These are phyloP conservation scores for Gypsophila paniculata DNA, from an alignment of 179 eudicot genomes.

Conservation along the genomic window DNA sequence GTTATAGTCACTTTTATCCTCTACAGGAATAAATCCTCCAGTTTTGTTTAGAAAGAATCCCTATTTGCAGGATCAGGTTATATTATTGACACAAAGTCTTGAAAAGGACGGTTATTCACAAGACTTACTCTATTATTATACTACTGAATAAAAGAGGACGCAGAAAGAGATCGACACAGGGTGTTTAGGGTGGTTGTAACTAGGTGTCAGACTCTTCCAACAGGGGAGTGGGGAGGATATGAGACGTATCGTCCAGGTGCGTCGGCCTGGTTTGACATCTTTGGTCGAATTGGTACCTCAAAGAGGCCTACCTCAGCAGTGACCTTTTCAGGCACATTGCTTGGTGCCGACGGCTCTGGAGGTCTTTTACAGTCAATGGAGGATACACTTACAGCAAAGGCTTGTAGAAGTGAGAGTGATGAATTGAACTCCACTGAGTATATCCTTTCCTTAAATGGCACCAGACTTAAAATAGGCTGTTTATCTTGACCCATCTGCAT, in stretches of 20 bases:
- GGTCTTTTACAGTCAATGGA: slow-evolving; percentile 48
- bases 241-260: slow-evolving; percentile 43
- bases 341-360: slow-evolving; percentile 34
- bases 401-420: slow-evolving; percentile 58
- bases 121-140: background rate
- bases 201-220: slow-evolving; percentile 45
- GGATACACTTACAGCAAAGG: slow-evolving; percentile 68
- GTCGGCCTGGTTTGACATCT: slow-evolving; percentile 30
- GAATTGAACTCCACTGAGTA: slow-evolving; percentile 63
- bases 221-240: slow-evolving; percentile 61
- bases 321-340: slow-evolving; percentile 27
- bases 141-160: background rate
- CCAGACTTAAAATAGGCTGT: slow-evolving; percentile 46
- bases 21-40: no score
- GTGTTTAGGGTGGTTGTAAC: background rate
- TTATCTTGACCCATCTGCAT: slow-evolving; percentile 49
- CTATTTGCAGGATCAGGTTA: no score
- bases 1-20: no score
- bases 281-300: slow-evolving; percentile 22
- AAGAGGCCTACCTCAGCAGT: slow-evolving; percentile 24
- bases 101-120: no score
- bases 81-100: no score
- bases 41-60: no score
- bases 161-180: background rate
- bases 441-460: slow-evolving; percentile 53